Base-by-base conservation (phyloP, 495 filamentous ascomycete species). In the Daldinia grandis region DNA sequence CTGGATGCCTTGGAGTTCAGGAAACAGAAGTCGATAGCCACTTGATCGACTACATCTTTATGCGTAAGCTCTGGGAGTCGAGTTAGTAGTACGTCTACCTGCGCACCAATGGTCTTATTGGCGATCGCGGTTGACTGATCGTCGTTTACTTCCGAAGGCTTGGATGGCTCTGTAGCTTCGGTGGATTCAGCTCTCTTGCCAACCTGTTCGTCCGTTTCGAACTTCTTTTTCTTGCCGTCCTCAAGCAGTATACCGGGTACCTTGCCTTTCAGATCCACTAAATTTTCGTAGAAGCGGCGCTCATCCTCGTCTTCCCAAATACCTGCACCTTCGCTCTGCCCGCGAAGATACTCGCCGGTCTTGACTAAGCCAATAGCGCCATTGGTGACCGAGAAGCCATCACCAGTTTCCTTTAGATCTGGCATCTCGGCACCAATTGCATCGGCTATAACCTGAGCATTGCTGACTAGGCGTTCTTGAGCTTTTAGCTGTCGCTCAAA, bases 221-320 rank as follows among this genome's bases (percentile, higher is more conserved):
- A 40, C 74, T 95, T 99, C 83, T 98, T 99, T 81, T 97, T 97
- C 81, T 97, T 98, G 55, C 88, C 89, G 75, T 98, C 95, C 72
- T 98, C 96, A 6, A 98, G 87, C 9, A 99, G 81, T 58, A 98
- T 94, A 12, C 90, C 92, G 8, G 95, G 95, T 21, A 99, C 95
- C 70, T 96, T 95, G 69, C 95, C 94, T 75, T 97, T 97, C 12
- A 99, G 85, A 77, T 99, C 95, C 17, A 95, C 90, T 5, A 98
- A 82, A 74, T 97, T 97, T 79, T 99, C 95, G 77, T 99, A 98
- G 78, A 98, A 99, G 35, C 95, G 91, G 60, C 96, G 87, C 78
- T 99, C 94, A 47, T 99, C 95, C 74, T 98, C 95, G 71, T 99
- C 95, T 81, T 98, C 96, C 95, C 95, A 99, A 72, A 98, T 98